Evolutionary conservation across 2,329 filamentous ascomycete genomes (phyloP), one percentile per base, ranked within the genome.

Genomic region (Botrytis byssoidea): DNA sequence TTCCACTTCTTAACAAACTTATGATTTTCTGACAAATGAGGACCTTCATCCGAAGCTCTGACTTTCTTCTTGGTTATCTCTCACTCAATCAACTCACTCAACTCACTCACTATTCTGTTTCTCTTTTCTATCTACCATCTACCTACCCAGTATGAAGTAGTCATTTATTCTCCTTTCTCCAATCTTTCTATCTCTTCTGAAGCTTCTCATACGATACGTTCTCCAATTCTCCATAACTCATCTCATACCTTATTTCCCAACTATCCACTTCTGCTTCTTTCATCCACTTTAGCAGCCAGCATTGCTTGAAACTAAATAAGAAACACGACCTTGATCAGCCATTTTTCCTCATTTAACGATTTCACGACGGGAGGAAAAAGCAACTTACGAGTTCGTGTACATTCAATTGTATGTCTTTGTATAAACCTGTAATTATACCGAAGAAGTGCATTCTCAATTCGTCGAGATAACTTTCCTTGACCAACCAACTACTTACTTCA

Each of bases 341-440:
- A 68, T 51, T 42, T 32, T 60, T 14, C 25, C 63, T 44, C 59
- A 57, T 65, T 69, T 76, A 65, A 77, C 74, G 76, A 77, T 57
- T 74, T 64, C 73, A 76, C 75, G 76, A 73, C 73, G 74, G 66
- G 60, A 73, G 74, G 66, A 57, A 73, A 61, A 78, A 75, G 77
- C 76, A 40, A 71, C 61, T 74, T 65, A 74, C 73, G 73, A 74
- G 29, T 63, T 70, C 71, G 68, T 76, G 70, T 77, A 76, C 71
- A 72, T 75, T 74, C 74, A 75, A 64, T 74, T 72, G 70, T 60
- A 75, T 76, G 74, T 74, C 69, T 77, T 35, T 78, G 75, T 78
- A 77, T 76, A 78, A 73, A 74, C 32, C 48, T 77, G 74, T 78
- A 76, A 76, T 67, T 73, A 73, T 73, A 73, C 55, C 71, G 40